Percentiles rank a stretch among this genome's conserved stretches.
These are phyloP conservation scores for Wickerhamomyces hampshirensis DNA, from an alignment of 805 yeast species.

Conservation along the genomic window DNA sequence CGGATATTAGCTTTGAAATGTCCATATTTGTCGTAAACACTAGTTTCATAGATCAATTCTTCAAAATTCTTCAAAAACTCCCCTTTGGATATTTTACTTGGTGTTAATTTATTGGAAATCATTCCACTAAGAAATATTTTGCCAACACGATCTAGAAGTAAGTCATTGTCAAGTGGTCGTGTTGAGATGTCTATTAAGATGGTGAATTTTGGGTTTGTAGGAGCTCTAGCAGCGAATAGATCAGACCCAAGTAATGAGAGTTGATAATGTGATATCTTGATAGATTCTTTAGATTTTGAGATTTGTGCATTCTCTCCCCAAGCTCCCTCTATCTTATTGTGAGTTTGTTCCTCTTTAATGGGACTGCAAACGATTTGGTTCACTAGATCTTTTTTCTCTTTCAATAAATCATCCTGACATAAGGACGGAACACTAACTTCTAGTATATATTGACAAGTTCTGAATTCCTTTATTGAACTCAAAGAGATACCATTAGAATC, in stretches of 20 bases:
- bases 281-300: neutral
- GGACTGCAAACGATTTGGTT: neutral
- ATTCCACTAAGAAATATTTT: no score
- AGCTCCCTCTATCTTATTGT: neutral
- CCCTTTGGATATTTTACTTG: neutral
- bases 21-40: neutral
- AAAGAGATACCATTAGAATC: constrained; percentile 1
- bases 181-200: neutral
- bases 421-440: constrained; percentile 18
- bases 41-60: no score
- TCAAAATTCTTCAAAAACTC: no score
- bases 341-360: neutral
- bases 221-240: neutral
- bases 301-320: constrained; percentile 4
- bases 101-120: neutral
- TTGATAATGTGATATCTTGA: neutral
- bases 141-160: neutral
- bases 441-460: constrained; percentile 20
- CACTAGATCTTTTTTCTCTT: neutral
- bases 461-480: constrained; percentile 15
- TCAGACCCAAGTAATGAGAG: neutral
- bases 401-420: constrained; percentile 20
- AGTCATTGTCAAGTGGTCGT: neutral
- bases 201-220: neutral
- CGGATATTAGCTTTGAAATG: neutral